Conservation (phyloP, 202 grass and related monocot genomes). For the Sporobolus alterniflorus region DNA sequence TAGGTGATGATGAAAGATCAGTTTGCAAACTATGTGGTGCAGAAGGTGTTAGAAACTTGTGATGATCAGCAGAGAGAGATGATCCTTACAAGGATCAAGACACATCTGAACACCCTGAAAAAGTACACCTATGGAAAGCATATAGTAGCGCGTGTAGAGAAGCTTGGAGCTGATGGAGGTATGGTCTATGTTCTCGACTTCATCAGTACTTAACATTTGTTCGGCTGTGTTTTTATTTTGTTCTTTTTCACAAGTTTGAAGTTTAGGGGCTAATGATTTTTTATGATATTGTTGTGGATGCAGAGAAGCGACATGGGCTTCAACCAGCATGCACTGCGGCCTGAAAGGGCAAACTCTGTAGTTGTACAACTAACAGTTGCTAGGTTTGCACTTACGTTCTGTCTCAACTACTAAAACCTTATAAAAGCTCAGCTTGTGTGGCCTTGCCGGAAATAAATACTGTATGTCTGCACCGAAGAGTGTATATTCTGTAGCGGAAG, state of each 20-base stretch:
- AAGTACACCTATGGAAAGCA: slow-evolving; percentile 97
- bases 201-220: not conserved
- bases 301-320: slow-evolving; percentile 81
- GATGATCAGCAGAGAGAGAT: slow-evolving; percentile 90
- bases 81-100: slow-evolving; percentile 86
- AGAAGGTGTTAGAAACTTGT: slow-evolving; percentile 94
- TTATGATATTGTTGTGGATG: slow-evolving; percentile 9
- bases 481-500: too few relatives aligned
- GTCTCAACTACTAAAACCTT: slow-evolving; percentile 51
- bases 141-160: slow-evolving; percentile 93
- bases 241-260: too few relatives aligned
- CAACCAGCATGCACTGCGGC: slow-evolving; percentile 62
- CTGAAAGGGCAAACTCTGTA: slow-evolving; percentile 52
- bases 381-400: slow-evolving; percentile 72
- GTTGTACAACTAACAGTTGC: slow-evolving; percentile 89
- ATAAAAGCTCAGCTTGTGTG: slow-evolving; percentile 32
- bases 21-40: slow-evolving; percentile 95
- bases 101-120: slow-evolving; percentile 88
- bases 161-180: slow-evolving; percentile 95
- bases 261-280: not conserved
- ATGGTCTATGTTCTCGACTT: not conserved
- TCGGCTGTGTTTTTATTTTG: not conserved
- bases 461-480: slow-evolving; percentile 36
- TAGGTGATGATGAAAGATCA: slow-evolving; percentile 99
- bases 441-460: slow-evolving; percentile 62